These are phyloP conservation scores for Candida dubliniensis DNA, from an alignment of 1,139 yeast genomes.

Conservation along the genomic window DNA sequence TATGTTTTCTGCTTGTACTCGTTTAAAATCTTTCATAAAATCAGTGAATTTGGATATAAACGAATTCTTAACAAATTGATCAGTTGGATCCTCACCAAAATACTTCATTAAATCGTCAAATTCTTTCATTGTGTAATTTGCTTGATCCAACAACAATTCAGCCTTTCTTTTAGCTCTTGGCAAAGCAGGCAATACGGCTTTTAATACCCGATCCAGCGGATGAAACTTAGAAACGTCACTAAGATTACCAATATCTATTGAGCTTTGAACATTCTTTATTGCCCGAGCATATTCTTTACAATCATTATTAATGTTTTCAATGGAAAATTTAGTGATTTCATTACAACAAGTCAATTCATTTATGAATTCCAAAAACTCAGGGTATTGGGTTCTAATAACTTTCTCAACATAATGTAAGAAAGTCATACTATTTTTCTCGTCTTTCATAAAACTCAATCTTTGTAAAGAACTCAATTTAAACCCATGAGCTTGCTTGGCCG, in stretches of 20 bases:
- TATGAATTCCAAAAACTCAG: constrained; percentile 59
- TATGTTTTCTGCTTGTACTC: constrained; percentile 74
- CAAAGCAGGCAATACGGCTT: constrained; percentile 60
- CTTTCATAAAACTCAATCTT: constrained; percentile 73
- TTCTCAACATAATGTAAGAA: constrained; percentile 80
- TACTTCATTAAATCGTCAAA: constrained; percentile 70
- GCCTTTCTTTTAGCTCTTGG: constrained; percentile 71
- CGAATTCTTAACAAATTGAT: constrained; percentile 61
- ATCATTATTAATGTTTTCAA: constrained; percentile 65
- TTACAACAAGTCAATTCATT: constrained; percentile 59
- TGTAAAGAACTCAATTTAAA: constrained; percentile 75
- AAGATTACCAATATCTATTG: constrained; percentile 72
- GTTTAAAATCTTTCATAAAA: constrained; percentile 72
- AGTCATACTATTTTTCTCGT: constrained; percentile 74
- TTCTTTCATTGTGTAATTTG: constrained; percentile 61
- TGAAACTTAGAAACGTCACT: constrained; percentile 76
- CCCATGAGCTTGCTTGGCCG: constrained; percentile 77
- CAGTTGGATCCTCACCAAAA: constrained; percentile 77
- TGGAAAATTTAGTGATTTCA: constrained; percentile 62
- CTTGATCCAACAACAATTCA: constrained; percentile 62
- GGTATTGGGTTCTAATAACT: constrained; percentile 65
- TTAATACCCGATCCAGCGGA: constrained; percentile 65
- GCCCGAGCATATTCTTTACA: constrained; percentile 58
- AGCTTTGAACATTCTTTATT: constrained; percentile 67
- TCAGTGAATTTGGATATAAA: constrained; percentile 74